phyloP scores from a whole-genome alignment of 192 early-diverging fungal genomes.

The Geranomyces michiganensis region DNA sequence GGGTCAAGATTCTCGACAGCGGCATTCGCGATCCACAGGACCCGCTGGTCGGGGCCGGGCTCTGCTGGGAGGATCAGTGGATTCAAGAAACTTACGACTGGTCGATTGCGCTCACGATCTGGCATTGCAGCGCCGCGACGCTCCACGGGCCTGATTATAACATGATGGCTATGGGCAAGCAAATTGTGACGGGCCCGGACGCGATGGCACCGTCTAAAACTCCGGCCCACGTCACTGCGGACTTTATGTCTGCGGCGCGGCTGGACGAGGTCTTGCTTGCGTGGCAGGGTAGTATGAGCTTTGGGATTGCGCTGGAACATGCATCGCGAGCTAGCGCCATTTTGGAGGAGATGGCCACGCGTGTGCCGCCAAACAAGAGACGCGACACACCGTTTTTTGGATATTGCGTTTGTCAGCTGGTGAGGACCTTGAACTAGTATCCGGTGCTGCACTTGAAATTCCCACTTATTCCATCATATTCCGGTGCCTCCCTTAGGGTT shows the following conservation, averaged over 20 bases:
- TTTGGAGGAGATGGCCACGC: conserved; percentile 32
- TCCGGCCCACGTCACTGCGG: conserved; percentile 21
- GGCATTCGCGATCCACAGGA: conserved; percentile 9
- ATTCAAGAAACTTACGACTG: conserved; percentile 37
- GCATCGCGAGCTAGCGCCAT: conserved; percentile 12
- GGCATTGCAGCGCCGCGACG: conserved; percentile 27
- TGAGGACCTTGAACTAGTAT: too few species aligned
- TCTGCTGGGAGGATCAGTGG: conserved; percentile 34
- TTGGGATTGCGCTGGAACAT: conserved; percentile 29
- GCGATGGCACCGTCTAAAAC: not conserved
- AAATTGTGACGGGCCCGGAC: conserved; percentile 16
- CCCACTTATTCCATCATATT: not conserved
- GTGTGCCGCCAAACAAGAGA: conserved; percentile 8
- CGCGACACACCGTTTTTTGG: conserved; percentile 40
- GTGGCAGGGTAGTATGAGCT: conserved; percentile 35
- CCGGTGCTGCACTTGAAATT: not conserved
- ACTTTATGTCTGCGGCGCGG: conserved; percentile 21
- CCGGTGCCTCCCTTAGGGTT: too few species aligned
- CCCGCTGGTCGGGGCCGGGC: conserved; percentile 22
- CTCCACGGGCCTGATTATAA: conserved; percentile 38
- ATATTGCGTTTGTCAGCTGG: conserved; percentile 35
- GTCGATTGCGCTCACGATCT: conserved; percentile 33
- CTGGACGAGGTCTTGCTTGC: conserved; percentile 29
- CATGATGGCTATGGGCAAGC: conserved; percentile 39
- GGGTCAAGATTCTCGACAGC: conserved; percentile 28